These are phyloP conservation scores for Rhizopogon rudus DNA, from an alignment of 768 basidiomycete species.

Conservation along the genomic window DNA sequence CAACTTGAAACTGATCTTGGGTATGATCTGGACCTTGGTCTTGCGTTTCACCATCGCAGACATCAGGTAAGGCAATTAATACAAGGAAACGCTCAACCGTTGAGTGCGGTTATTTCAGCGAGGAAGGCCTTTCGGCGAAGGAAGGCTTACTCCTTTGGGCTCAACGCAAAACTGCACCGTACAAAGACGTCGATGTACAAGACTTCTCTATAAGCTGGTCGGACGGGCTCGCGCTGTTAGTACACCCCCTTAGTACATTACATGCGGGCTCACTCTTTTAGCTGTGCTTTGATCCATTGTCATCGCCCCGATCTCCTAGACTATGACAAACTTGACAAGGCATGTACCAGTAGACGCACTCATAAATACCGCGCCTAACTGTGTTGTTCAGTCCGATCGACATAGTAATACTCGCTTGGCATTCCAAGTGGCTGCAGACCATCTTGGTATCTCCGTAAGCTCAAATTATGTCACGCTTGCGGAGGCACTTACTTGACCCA, in stretches of 20 bases:
- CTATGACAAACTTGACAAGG: slow-evolving; percentile 84
- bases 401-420: slow-evolving; percentile 84
- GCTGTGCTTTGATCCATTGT: slow-evolving; percentile 95
- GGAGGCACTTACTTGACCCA: neutral
- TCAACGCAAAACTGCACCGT: slow-evolving; percentile 90
- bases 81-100: neutral
- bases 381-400: slow-evolving; percentile 52
- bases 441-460: slow-evolving; percentile 86
- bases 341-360: slow-evolving; percentile 17
- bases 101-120: slow-evolving; percentile 42
- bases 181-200: slow-evolving; percentile 88
- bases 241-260: neutral
- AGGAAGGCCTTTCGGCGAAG: slow-evolving; percentile 98
- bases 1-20: slow-evolving; percentile 97
- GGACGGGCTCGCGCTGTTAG: slow-evolving; percentile 92
- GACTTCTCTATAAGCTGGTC: slow-evolving; percentile 93
- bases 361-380: slow-evolving; percentile 6
- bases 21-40: slow-evolving; percentile 99
- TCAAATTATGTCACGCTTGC: neutral
- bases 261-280: slow-evolving; percentile 27
- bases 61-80: slow-evolving; percentile 66
- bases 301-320: slow-evolving; percentile 96
- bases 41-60: slow-evolving; percentile 97
- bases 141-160: slow-evolving; percentile 98
- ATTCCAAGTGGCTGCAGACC: slow-evolving; percentile 82